phyloP scores from a whole-genome alignment of 306 rosid species.

The Acacia acuminata region DNA sequence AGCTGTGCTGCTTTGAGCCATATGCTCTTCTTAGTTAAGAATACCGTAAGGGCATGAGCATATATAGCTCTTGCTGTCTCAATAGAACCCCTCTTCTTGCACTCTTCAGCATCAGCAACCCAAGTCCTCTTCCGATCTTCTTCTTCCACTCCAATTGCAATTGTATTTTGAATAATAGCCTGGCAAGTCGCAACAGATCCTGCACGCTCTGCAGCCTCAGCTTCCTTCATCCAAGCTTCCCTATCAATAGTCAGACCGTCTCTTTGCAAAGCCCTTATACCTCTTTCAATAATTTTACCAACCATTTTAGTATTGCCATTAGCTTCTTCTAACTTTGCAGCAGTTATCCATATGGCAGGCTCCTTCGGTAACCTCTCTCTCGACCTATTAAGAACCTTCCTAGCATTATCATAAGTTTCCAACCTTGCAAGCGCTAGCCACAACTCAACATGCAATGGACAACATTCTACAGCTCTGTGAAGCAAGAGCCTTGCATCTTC shows the following conservation, averaged over 20 bases:
- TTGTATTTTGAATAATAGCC: slow-evolving; percentile 69
- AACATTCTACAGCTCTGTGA: slow-evolving; percentile 87
- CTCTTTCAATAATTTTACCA: slow-evolving; percentile 83
- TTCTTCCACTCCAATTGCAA: slow-evolving; percentile 89
- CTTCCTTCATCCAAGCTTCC: slow-evolving; percentile 94
- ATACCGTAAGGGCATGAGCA: slow-evolving; percentile 81
- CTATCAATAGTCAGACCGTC: slow-evolving; percentile 76
- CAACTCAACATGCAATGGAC: slow-evolving; percentile 88
- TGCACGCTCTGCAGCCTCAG: slow-evolving; percentile 91
- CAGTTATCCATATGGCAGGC: slow-evolving; percentile 90
- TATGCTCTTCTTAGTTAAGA: slow-evolving; percentile 88
- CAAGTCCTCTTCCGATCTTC: slow-evolving; percentile 96
- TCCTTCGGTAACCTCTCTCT: slow-evolving; percentile 82
- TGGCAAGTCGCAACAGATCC: slow-evolving; percentile 82
- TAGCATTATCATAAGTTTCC: slow-evolving; percentile 84
- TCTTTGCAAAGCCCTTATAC: slow-evolving; percentile 86
- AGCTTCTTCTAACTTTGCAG: slow-evolving; percentile 94
- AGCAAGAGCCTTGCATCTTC: slow-evolving; percentile 85
- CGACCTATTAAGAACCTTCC: slow-evolving; percentile 81
- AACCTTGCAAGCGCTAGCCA: slow-evolving; percentile 91
- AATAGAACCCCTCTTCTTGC: slow-evolving; percentile 88
- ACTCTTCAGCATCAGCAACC: slow-evolving; percentile 97
- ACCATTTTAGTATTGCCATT: slow-evolving; percentile 84
- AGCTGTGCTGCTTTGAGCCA: slow-evolving; percentile 97
- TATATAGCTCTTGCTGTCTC: slow-evolving; percentile 93